These are phyloP conservation scores for Amanita fuliginea DNA, from an alignment of 768 basidiomycete species.

Conservation along the genomic window DNA sequence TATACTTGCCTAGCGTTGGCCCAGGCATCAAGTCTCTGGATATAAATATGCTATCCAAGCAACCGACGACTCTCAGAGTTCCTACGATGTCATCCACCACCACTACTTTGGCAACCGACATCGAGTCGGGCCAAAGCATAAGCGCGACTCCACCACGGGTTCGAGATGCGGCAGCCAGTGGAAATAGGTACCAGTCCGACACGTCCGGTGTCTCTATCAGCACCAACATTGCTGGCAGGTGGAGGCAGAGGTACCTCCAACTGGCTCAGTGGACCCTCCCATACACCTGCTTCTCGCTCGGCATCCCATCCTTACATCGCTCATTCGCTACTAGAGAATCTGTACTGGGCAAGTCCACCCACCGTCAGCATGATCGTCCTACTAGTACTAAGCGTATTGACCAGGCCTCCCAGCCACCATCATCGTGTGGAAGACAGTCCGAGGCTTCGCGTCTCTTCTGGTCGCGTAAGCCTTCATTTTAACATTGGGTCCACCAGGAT, in stretches of 20 bases:
- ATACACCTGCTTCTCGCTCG: not conserved
- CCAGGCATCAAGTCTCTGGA: too few relatives aligned
- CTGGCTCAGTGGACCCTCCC: too few relatives aligned
- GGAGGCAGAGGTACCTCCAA: not conserved
- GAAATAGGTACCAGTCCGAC: not conserved
- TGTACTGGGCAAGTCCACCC: not conserved
- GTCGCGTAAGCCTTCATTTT: not conserved
- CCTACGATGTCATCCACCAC: too few relatives aligned
- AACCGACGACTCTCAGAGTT: too few relatives aligned
- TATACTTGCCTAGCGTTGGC: too few relatives aligned
- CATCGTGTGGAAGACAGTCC: not conserved
- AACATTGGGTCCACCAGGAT: not conserved
- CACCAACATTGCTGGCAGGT: too few relatives aligned
- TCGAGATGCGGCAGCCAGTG: not conserved
- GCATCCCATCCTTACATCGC: not conserved
- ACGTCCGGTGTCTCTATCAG: not conserved
- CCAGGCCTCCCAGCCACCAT: not conserved
- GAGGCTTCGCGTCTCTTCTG: not conserved
- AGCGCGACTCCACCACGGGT: too few relatives aligned
- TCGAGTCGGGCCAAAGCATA: too few relatives aligned
- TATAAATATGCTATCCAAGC: too few relatives aligned
- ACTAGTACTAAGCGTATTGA: too few relatives aligned
- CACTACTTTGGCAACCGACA: too few relatives aligned
- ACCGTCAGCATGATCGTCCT: not conserved
- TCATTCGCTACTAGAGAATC: not conserved